Evolutionary conservation across 2,329 filamentous ascomycete species (phyloP), one percentile per base, ranked within the genome.

Genomic region (Sporothrix mexicana): DNA sequence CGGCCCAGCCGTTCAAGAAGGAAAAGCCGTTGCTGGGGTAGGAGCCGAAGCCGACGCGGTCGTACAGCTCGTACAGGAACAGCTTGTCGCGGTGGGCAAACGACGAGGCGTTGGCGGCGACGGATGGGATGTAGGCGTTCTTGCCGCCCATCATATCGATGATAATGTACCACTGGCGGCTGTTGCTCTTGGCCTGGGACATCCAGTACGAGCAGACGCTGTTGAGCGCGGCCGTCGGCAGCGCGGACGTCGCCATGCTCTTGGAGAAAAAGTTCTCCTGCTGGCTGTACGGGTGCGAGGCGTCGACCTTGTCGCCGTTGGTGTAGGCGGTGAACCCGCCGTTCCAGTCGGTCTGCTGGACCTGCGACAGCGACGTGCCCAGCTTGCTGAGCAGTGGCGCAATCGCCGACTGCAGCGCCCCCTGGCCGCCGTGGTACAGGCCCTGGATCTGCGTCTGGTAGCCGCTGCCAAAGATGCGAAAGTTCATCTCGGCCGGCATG

Each of bases 1-100:
- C 78, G 74, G 83, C 82, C 77, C 85, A 82, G 69, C 81, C 81
- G 49, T 85, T 80, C 51, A 85, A 78, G 69, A 83, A 83, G 45
- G 75, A 70, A 36, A 82, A 80, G 12, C 82, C 82, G 69, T 79
- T 80, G 20, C 78, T 74, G 9, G 79, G 79, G 72, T 84, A 85
- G 0, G 77, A 61, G 12, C 77, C 75, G 8, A 17, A 73, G 51
- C 53, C 36, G 0, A 78, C 79, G 0, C 82, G 77, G 75, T 87
- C 85, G 23, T 83, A 82, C 71, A 87, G 83, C 76, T 88, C 85
- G 68, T 84, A 86, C 1, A 88, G 83, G 1, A 86, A 82, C 20
- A 88, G 81, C 77, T 84, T 82, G 70, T 83, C 80, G 36, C 82
- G 82, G 75, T 84, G 82, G 0, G 79, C 77, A 75, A 82, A 85